These are phyloP conservation scores for Globisporangium canariense DNA, from an alignment of 352 stramenopile genomes.

Conservation along the genomic window DNA sequence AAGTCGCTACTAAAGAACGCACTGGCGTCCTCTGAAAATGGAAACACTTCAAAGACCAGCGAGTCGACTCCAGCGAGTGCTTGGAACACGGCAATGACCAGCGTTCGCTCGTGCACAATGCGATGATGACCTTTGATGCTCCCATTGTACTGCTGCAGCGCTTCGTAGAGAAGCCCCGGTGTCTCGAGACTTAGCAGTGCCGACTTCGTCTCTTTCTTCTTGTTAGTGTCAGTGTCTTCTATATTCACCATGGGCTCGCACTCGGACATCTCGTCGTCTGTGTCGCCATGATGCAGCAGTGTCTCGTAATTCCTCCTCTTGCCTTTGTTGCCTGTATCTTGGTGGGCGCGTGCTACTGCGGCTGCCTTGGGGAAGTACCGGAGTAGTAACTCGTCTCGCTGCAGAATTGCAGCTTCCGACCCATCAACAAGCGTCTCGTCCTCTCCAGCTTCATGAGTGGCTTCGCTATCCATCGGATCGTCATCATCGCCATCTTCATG, in stretches of 20 bases:
- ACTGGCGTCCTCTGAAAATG: conserved; percentile 2
- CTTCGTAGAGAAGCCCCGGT: background rate
- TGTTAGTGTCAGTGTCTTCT: background rate
- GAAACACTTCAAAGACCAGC: conserved; percentile 43
- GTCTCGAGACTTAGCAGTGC: conserved; percentile 13
- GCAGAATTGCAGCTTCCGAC: background rate
- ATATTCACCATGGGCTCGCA: background rate
- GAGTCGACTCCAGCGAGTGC: conserved; percentile 49
- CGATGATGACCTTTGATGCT: background rate
- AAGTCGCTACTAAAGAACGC: conserved; percentile 39
- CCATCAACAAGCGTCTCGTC: background rate
- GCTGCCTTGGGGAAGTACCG: conserved; percentile 33
- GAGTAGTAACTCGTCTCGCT: conserved; percentile 36
- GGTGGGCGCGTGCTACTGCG: background rate
- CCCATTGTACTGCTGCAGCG: background rate
- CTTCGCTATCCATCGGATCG: background rate
- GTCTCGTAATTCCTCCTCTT: conserved; percentile 2
- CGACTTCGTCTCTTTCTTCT: background rate
- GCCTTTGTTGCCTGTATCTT: background rate
- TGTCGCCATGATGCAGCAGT: background rate
- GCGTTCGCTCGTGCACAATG: conserved; percentile 47
- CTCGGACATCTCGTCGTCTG: conserved; percentile 11
- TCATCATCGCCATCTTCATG: conserved; percentile 10
- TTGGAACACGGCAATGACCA: conserved; percentile 55
- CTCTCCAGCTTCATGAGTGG: background rate